Conservation (phyloP, 495 filamentous ascomycete species). For the Cenococcum geophilum region DNA sequence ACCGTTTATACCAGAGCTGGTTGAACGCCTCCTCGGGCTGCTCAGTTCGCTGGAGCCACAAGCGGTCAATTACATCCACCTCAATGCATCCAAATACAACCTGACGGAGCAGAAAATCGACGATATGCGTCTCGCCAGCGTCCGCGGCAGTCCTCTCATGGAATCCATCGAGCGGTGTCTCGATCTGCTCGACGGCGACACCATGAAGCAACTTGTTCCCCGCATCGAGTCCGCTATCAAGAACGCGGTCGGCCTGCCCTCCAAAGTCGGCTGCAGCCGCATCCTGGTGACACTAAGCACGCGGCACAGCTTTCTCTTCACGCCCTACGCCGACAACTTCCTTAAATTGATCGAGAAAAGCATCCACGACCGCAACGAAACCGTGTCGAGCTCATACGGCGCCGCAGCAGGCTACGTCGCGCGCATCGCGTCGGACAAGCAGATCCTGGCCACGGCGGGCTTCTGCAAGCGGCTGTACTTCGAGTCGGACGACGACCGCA, state of each 20-base stretch:
- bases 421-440: slow-evolving; percentile 63
- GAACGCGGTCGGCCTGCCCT: slow-evolving; percentile 79
- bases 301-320: slow-evolving; percentile 64
- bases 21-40: slow-evolving; percentile 71
- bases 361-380: slow-evolving; percentile 83
- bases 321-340: slow-evolving; percentile 69
- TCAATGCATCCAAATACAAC: slow-evolving; percentile 81
- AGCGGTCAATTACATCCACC: slow-evolving; percentile 82
- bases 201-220: slow-evolving; percentile 66
- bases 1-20: slow-evolving; percentile 72
- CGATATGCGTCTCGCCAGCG: slow-evolving; percentile 68
- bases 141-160: slow-evolving; percentile 82
- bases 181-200: slow-evolving; percentile 69
- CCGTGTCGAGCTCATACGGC: slow-evolving; percentile 80
- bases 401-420: slow-evolving; percentile 79
- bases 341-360: slow-evolving; percentile 70
- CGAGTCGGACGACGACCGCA: slow-evolving; percentile 57
- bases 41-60: slow-evolving; percentile 83
- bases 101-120: slow-evolving; percentile 80
- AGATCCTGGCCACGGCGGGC: slow-evolving; percentile 58
- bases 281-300: slow-evolving; percentile 84
- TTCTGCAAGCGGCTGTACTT: slow-evolving; percentile 72
- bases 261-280: slow-evolving; percentile 82
- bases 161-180: slow-evolving; percentile 89
- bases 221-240: slow-evolving; percentile 72